These are phyloP conservation scores for Aphanoascus verrucosus DNA, from an alignment of 2,329 filamentous ascomycete species.

Conservation along the genomic window DNA sequence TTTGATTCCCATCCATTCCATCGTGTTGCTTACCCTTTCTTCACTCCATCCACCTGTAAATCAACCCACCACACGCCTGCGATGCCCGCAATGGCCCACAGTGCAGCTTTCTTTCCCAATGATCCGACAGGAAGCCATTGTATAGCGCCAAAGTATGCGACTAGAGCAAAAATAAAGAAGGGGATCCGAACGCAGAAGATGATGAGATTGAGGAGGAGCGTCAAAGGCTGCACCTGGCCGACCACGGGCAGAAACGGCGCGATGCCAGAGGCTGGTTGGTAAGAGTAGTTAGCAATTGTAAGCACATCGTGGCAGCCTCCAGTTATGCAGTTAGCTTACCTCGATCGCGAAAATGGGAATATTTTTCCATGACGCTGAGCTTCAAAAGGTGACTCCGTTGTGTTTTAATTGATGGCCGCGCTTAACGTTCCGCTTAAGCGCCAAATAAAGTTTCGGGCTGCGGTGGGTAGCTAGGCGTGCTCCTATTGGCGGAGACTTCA, in stretches of 20 bases:
- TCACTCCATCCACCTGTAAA: conserved; percentile 93
- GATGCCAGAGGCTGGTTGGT: conserved; percentile 69
- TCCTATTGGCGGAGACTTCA: too few relatives aligned
- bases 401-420: background rate
- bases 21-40: conserved; percentile 54
- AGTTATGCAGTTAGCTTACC: conserved; percentile 41
- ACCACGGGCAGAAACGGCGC: conserved; percentile 84
- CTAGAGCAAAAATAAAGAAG: conserved; percentile 56
- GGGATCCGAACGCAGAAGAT: conserved; percentile 75
- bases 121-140: conserved; percentile 67
- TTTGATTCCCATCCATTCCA: background rate
- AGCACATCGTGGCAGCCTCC: conserved; percentile 10
- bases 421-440: too few relatives aligned
- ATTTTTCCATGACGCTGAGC: conserved; percentile 74
- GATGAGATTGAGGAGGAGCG: conserved; percentile 54
- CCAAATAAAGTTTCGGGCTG: too few relatives aligned
- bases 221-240: conserved; percentile 52
- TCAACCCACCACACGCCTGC: conserved; percentile 98
- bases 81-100: conserved; percentile 80
- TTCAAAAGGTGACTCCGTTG: background rate
- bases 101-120: conserved; percentile 63
- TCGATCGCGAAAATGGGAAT: conserved; percentile 82
- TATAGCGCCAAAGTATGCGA: conserved; percentile 67
- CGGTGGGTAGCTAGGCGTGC: background rate
- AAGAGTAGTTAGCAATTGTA: conserved; percentile 15